Evolutionary conservation across 495 filamentous ascomycete species (phyloP).

Genomic region (Opeltia flavorubescens): DNA sequence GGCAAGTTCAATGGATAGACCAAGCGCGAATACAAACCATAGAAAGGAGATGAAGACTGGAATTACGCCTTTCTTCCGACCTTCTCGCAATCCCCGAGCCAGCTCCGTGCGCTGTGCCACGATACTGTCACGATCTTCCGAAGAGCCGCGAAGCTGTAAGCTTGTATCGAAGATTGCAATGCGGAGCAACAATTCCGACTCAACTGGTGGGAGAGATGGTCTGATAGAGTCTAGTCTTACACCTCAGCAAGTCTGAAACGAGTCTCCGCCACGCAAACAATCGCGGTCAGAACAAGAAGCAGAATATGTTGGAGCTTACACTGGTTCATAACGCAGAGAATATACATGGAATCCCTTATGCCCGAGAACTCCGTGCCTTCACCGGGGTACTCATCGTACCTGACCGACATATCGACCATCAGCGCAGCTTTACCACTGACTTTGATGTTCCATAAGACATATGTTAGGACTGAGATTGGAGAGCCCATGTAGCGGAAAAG

Average conservation of each 20-base stretch:
- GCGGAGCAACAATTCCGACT: conserved; percentile 24
- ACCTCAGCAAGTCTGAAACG: background rate
- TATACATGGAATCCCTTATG: conserved; percentile 32
- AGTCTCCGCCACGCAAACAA: background rate
- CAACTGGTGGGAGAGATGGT: conserved; percentile 14
- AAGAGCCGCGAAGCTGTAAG: conserved; percentile 14
- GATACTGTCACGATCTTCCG: conserved; percentile 14
- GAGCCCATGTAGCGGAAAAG: conserved; percentile 25
- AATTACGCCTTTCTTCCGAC: conserved; percentile 24
- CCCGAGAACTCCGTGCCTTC: conserved; percentile 23
- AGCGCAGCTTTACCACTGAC: conserved; percentile 31
- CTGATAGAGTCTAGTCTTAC: conserved; percentile 17
- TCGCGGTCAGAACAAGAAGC: background rate
- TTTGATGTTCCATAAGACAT: conserved; percentile 36
- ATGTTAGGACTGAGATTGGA: conserved; percentile 26
- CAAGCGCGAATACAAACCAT: conserved; percentile 27
- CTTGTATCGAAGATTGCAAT: conserved; percentile 27
- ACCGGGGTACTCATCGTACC: conserved; percentile 21
- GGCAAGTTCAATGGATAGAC: conserved; percentile 20
- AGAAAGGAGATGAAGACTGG: conserved; percentile 27
- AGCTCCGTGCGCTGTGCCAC: conserved; percentile 16
- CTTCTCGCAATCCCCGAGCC: conserved; percentile 22
- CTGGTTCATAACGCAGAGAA: conserved; percentile 33
- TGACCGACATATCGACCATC: conserved; percentile 31
- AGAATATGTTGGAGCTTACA: conserved; percentile 30